These are phyloP conservation scores for Porphyrellus cyaneotinctus DNA, from an alignment of 768 basidiomycete species.

Conservation along the genomic window DNA sequence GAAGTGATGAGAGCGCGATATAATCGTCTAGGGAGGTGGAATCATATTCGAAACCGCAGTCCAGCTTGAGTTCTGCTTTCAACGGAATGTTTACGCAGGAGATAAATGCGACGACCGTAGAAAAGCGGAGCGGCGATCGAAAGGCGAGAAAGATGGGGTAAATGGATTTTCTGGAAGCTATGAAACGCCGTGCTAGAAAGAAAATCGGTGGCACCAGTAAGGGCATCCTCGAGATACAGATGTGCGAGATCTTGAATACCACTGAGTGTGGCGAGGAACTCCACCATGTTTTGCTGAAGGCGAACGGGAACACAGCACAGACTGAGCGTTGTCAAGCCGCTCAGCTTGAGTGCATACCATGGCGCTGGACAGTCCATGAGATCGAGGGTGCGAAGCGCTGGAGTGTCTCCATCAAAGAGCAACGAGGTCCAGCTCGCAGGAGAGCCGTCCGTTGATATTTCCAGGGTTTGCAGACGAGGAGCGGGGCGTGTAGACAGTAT, in stretches of 20 bases:
- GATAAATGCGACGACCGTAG: conserved; percentile 3
- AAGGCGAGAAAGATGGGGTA: conserved; percentile 10
- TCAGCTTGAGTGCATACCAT: background rate
- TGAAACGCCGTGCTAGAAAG: background rate
- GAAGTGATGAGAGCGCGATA: background rate
- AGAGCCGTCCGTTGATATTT: background rate
- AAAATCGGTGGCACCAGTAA: conserved; percentile 14
- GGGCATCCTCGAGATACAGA: conserved; percentile 31
- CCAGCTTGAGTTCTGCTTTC: background rate
- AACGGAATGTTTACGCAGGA: conserved; percentile 5
- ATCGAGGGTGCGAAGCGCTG: background rate
- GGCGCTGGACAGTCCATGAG: background rate
- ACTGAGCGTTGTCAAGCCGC: conserved; percentile 33
- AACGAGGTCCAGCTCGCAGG: too few relatives aligned
- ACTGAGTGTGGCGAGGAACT: conserved; percentile 32
- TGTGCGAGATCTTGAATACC: conserved; percentile 33
- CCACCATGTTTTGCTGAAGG: conserved; percentile 23
- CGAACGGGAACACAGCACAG: conserved; percentile 22
- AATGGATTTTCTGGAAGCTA: background rate
- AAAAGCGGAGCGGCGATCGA: conserved; percentile 4
- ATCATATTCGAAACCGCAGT: background rate
- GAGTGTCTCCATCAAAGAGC: background rate
- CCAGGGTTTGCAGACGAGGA: background rate
- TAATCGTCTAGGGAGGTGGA: background rate
- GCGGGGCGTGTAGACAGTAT: background rate